Conservation (phyloP, 352 stramenopile species). For the Peronosclerospora sorghi region DNA sequence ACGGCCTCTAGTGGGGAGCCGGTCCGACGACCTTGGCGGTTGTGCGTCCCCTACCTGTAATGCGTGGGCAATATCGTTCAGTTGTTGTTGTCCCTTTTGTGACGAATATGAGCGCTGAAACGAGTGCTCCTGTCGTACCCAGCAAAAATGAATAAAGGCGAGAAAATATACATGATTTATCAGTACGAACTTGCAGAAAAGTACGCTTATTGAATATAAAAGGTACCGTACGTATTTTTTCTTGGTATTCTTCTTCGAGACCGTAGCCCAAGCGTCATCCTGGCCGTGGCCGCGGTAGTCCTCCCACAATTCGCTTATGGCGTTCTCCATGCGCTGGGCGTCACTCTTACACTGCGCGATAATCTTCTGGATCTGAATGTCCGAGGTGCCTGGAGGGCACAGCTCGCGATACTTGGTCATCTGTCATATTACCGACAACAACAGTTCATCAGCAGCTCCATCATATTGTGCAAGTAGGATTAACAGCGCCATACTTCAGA, state of each 20-base stretch:
- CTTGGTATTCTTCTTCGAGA: constrained; percentile 76
- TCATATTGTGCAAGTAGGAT: not conserved
- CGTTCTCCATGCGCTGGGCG: constrained; percentile 51
- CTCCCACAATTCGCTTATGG: constrained; percentile 80
- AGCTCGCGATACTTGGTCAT: constrained; percentile 70
- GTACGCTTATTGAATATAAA: not conserved
- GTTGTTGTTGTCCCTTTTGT: constrained; percentile 30
- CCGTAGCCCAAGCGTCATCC: constrained; percentile 66
- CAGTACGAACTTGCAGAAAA: not conserved
- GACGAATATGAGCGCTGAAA: constrained; percentile 26
- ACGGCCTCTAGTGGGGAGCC: constrained; percentile 26
- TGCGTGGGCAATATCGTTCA: constrained; percentile 13
- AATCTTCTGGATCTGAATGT: constrained; percentile 58
- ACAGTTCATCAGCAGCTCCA: not conserved
- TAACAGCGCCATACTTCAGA: constrained; percentile 36
- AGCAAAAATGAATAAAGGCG: not conserved
- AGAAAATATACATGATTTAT: not conserved
- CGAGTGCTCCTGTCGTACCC: constrained; percentile 8
- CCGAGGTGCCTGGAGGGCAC: constrained; percentile 68
- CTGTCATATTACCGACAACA: constrained; percentile 14
- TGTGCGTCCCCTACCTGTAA: constrained; percentile 19
- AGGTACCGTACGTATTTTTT: constrained; percentile 38
- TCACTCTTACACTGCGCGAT: constrained; percentile 69
- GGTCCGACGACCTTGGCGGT: constrained; percentile 18
- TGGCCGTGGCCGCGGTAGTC: constrained; percentile 49